Evolutionary conservation across 2,329 filamentous ascomycete genomes (phyloP), one percentile per base, ranked within the genome.

Genomic region (Paecilomyces sp.): DNA sequence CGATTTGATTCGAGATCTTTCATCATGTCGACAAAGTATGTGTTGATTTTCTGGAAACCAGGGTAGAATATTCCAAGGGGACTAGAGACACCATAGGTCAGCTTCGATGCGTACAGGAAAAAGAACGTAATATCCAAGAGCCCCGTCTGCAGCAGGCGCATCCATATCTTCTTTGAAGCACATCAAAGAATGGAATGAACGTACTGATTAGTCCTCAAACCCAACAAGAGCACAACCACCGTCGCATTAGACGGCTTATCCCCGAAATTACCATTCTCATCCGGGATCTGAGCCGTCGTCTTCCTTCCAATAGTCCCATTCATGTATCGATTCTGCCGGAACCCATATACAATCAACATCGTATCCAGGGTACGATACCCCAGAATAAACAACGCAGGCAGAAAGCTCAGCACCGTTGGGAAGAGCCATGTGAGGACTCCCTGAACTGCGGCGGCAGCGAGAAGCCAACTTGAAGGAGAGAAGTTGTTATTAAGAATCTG

Each of bases 21-120:
- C 30, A 73, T 64, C 74, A 84, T 79, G 8, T 57, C 61, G 0
- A 52, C 12, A 64, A 83, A 82, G 62, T 70, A 71, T 0, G 65
- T 62, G 53, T 67, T 72, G 0, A 81, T 65, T 18, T 79, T 71
- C 25, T 69, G 69, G 58, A 72, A 76, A 55, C 78, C 76, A 0
- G 83, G 82, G 2, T 75, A 71, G 22, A 84, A 66, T 8, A 78
- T 52, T 3, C 83, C 82, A 0, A 84, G 72, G 0, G 83, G 82
- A 3, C 60, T 62, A 24, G 11, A 15, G 5, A 12, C 12, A 22
- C 24, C 28, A 12, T 47, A 13, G 31, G 54, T 53, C 5, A 25
- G 2, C 3, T 33, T 11, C 11, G 36, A 15, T n/a, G 2, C 7
- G 7, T 18, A 28, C 25, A 6, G 25, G 25, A 28, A 28, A 28